Percentiles rank a stretch among this genome's conserved stretches.
phyloP scores from a whole-genome alignment of 2,329 filamentous ascomycete species.

The Trichoderma sp. region DNA sequence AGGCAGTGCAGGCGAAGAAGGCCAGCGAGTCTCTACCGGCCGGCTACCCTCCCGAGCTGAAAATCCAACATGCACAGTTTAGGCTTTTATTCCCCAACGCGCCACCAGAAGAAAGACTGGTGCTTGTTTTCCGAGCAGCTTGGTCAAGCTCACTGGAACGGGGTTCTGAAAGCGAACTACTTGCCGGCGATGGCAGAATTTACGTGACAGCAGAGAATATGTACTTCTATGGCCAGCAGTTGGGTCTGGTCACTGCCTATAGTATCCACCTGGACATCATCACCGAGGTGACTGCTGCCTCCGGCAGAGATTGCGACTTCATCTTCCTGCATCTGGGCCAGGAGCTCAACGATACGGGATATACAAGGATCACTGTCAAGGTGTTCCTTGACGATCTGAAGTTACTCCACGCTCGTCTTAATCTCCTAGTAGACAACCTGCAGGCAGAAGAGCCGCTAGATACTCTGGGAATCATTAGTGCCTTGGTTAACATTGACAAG shows the following conservation, averaged over 20 bases:
- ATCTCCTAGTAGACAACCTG: slow-evolving; percentile 79
- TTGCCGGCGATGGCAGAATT: slow-evolving; percentile 69
- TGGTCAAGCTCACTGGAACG: slow-evolving; percentile 61
- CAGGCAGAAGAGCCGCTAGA: slow-evolving; percentile 68
- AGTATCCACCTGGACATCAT: slow-evolving; percentile 73
- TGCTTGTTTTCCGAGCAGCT: slow-evolving; percentile 88
- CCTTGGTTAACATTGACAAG: slow-evolving; percentile 72
- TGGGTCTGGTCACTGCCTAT: slow-evolving; percentile 85
- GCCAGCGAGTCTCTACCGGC: slow-evolving; percentile 60
- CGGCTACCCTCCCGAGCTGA: slow-evolving; percentile 78
- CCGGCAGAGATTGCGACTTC: slow-evolving; percentile 89
- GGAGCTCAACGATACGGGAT: slow-evolving; percentile 60
- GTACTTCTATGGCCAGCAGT: slow-evolving; percentile 95
- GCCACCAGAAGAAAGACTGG: slow-evolving; percentile 72
- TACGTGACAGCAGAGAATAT: slow-evolving; percentile 86
- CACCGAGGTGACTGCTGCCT: slow-evolving; percentile 83
- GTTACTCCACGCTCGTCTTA: slow-evolving; percentile 78
- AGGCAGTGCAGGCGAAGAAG: slow-evolving; percentile 28
- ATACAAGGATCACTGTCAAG: slow-evolving; percentile 80
- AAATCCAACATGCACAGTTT: slow-evolving; percentile 89
- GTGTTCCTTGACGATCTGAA: slow-evolving; percentile 86
- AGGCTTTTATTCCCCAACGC: slow-evolving; percentile 84
- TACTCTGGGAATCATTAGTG: slow-evolving; percentile 67
- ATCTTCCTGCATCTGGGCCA: slow-evolving; percentile 76
- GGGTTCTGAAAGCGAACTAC: slow-evolving; percentile 40